A percentile compares a stretch with the other conserved stretches of the same genome.
These are phyloP conservation scores for Prunus armeniaca DNA, from an alignment of 306 rosid species.

Conservation along the genomic window DNA sequence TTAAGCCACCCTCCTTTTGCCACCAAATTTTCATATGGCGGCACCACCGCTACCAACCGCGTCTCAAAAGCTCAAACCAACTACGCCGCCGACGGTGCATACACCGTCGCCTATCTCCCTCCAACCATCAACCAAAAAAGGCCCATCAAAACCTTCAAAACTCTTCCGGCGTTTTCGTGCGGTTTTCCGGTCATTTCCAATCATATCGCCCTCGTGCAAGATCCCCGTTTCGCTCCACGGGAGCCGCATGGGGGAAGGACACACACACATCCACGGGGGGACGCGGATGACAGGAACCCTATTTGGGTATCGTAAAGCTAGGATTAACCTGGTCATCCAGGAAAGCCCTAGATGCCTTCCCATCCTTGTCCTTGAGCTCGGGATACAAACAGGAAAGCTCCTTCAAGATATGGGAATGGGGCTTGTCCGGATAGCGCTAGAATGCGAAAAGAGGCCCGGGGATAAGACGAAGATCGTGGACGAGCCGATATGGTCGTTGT, in stretches of 20 bases:
- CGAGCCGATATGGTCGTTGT: constrained; percentile 77
- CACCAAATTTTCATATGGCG: background rate
- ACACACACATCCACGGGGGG: constrained; percentile 54
- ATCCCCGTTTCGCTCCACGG: constrained; percentile 32
- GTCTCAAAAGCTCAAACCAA: background rate
- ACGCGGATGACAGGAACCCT: constrained; percentile 68
- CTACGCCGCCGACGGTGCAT: background rate
- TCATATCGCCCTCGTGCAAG: constrained; percentile 62
- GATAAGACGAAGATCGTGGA: constrained; percentile 59
- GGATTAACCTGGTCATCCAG: constrained; percentile 70
- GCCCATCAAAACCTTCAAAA: constrained; percentile 35
- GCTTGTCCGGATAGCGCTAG: constrained; percentile 62
- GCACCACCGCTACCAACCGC: background rate
- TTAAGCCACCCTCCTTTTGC: background rate
- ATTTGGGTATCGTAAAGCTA: constrained; percentile 55
- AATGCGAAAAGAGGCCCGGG: constrained; percentile 55
- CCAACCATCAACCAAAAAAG: constrained; percentile 56
- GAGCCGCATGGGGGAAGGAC: constrained; percentile 23
- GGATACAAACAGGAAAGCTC: constrained; percentile 56
- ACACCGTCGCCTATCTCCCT: constrained; percentile 34
- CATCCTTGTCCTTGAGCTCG: constrained; percentile 57
- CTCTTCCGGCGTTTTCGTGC: constrained; percentile 45
- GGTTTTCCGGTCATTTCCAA: constrained; percentile 64
- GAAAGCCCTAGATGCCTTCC: constrained; percentile 63
- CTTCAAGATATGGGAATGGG: constrained; percentile 80